phyloP scores from a whole-genome alignment of 2,329 filamentous ascomycete species.

The Aspergillus tamarii region DNA sequence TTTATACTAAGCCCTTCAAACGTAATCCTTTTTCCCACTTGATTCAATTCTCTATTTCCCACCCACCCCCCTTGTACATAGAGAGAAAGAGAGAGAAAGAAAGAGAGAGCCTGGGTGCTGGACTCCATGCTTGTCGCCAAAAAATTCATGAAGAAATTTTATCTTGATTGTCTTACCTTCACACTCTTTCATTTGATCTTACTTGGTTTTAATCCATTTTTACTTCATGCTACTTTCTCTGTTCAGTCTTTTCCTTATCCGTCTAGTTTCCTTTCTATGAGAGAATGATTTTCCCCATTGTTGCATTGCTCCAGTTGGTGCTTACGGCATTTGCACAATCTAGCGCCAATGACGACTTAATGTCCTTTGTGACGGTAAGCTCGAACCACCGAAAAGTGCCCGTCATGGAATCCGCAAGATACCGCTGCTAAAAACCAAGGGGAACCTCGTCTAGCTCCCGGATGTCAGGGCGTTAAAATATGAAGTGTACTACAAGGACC shows the following conservation, averaged over 20 bases:
- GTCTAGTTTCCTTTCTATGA: neutral
- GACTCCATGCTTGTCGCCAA: neutral
- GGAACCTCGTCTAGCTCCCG: slow-evolving; percentile 24
- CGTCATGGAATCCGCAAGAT: neutral
- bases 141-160: neutral
- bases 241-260: neutral
- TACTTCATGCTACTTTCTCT: neutral
- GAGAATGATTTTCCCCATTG: neutral
- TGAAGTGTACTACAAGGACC: slow-evolving; percentile 31
- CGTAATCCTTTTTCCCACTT: neutral
- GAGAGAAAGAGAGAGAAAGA: neutral
- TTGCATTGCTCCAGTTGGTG: neutral
- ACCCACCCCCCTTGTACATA: neutral
- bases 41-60: neutral
- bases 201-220: neutral
- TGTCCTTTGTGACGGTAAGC: slow-evolving; percentile 24
- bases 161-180: neutral
- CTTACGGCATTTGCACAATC: neutral
- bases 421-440: neutral
- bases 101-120: neutral
- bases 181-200: neutral
- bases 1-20: neutral
- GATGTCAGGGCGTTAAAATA: slow-evolving; percentile 31
- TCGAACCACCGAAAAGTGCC: slow-evolving; percentile 1
- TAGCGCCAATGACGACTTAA: slow-evolving; percentile 13